phyloP scores from a whole-genome alignment of 78 protist species.

The Chrysochromulina tobinii region DNA sequence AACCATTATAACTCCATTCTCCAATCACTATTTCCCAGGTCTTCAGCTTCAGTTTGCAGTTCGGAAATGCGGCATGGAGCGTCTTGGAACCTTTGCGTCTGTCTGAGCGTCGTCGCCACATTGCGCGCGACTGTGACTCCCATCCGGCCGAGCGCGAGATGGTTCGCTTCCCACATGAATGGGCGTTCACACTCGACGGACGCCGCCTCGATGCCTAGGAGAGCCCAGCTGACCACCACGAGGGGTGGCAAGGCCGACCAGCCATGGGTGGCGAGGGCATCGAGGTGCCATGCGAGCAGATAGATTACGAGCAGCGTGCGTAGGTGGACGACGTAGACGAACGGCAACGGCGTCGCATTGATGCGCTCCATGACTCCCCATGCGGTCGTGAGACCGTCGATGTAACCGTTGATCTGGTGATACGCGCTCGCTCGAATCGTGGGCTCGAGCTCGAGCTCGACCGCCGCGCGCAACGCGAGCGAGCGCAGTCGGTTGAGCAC shows the following conservation, averaged over 20 bases:
- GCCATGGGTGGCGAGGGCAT: not conserved
- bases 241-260: not conserved
- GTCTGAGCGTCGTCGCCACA: too few species aligned
- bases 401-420: not conserved
- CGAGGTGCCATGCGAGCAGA: not conserved
- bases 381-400: not conserved
- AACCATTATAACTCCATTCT: too few species aligned
- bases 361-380: not conserved
- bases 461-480: not conserved
- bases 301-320: not conserved
- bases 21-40: too few species aligned
- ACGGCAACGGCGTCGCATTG: not conserved
- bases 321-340: not conserved
- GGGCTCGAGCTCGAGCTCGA: not conserved
- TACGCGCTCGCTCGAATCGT: not conserved
- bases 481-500: not conserved
- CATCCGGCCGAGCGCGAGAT: not conserved
- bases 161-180: not conserved
- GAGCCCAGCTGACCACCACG: not conserved
- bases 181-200: not conserved
- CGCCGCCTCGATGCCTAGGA: not conserved
- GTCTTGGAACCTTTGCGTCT: too few species aligned
- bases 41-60: too few species aligned
- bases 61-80: too few species aligned
- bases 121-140: not conserved